These are phyloP conservation scores for Cyberlindnera bimundalis DNA, from an alignment of 805 yeast genomes.

Conservation along the genomic window DNA sequence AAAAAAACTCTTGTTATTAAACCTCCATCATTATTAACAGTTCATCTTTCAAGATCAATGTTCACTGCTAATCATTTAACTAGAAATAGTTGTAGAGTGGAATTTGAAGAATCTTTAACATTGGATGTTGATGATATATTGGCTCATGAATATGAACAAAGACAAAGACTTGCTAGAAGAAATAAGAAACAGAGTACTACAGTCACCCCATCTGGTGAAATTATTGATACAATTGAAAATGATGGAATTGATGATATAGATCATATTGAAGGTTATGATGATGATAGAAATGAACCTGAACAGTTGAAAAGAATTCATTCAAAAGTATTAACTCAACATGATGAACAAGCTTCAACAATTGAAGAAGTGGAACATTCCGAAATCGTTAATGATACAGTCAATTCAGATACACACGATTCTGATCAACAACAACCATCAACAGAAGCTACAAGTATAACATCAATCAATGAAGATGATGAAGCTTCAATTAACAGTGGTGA, in stretches of 20 bases:
- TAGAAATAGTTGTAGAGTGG: conserved; percentile 72
- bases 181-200: conserved; percentile 12
- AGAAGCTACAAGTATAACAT: conserved; percentile 18
- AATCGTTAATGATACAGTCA: neutral
- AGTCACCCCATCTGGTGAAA: conserved; percentile 15
- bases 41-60: conserved; percentile 86
- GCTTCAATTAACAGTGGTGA: conserved; percentile 24
- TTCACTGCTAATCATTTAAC: conserved; percentile 63
- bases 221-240: conserved; percentile 7
- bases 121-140: conserved; percentile 43
- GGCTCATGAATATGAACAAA: conserved; percentile 28
- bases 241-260: conserved; percentile 18
- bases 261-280: conserved; percentile 22
- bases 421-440: conserved; percentile 13
- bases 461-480: conserved; percentile 9
- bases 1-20: conserved; percentile 58
- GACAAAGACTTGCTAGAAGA: conserved; percentile 22
- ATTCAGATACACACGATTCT: conserved; percentile 7
- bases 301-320: conserved; percentile 25
- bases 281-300: conserved; percentile 25
- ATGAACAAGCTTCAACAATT: conserved; percentile 17
- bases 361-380: conserved; percentile 18
- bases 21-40: conserved; percentile 67
- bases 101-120: conserved; percentile 53
- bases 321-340: conserved; percentile 24